These are phyloP conservation scores for Verbascum thapsus DNA, from an alignment of 257 asterid species.

Conservation along the genomic window DNA sequence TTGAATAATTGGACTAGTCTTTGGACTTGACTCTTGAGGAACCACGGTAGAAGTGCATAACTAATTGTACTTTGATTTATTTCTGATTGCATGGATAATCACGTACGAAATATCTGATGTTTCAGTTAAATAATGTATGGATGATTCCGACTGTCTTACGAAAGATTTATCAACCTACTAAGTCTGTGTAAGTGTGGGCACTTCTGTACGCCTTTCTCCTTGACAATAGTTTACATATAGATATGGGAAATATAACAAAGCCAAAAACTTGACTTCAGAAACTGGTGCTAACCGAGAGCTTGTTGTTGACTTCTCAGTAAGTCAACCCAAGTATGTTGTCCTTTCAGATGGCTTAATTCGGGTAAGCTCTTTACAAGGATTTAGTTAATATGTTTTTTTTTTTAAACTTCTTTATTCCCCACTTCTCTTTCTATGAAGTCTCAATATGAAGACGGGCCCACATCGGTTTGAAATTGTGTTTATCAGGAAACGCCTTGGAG, in stretches of 20 bases:
- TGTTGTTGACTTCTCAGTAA: slow-evolving; percentile 52
- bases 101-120: too few relatives aligned
- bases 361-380: slow-evolving; percentile 48
- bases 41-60: too few relatives aligned
- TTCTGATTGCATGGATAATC: too few relatives aligned
- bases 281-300: slow-evolving; percentile 75
- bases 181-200: background rate
- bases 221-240: slow-evolving; percentile 69
- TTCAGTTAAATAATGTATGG: background rate
- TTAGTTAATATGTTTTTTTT: slow-evolving; percentile 6
- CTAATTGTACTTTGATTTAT: too few relatives aligned
- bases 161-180: background rate
- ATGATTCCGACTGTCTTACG: background rate
- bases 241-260: slow-evolving; percentile 63
- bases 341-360: slow-evolving; percentile 93
- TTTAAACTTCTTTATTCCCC: background rate
- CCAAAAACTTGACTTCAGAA: slow-evolving; percentile 60
- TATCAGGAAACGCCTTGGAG: slow-evolving; percentile 93
- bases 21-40: too few relatives aligned
- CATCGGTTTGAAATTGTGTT: slow-evolving; percentile 7
- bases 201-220: slow-evolving; percentile 40
- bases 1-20: too few relatives aligned
- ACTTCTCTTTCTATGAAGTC: slow-evolving; percentile 4
- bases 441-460: slow-evolving; percentile 1
- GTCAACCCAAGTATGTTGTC: slow-evolving; percentile 67